Evolutionary conservation across 495 filamentous ascomycete genomes (phyloP), one percentile per base, ranked within the genome.

Genomic region (Poronia punctata): DNA sequence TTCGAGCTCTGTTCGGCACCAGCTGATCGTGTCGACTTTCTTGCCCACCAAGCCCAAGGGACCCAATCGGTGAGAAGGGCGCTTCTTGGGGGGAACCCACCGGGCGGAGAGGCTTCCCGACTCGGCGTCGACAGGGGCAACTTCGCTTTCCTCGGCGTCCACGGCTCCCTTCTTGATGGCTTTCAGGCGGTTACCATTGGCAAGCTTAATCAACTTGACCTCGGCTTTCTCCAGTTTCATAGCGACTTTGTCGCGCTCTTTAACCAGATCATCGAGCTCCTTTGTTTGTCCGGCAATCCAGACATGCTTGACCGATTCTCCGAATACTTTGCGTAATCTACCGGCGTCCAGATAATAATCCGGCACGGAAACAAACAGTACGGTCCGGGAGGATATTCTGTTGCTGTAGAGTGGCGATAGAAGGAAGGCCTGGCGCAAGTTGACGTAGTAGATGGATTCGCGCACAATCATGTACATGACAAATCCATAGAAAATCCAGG

Each of bases 1-100:
- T 52, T 81, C 78, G 16, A 98, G 81, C 60, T 93, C 82, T 1
- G 73, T 66, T 45, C 92, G 83, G 55, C 79, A 85, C 86, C 89
- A 97, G 56, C 94, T 82, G 68, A 95, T 95, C 0, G 86, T 86
- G 61, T 95, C 88, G 21, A 95, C 87, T 72, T 97, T 97, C 62
- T 89, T 79, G 43, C 92, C 92, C 45, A 94, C 72, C 16, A 81
- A 59, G n/a, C 74, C 74, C 28, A 95, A 62, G 31, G 70, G 64
- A 49, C 87, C 94, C 40, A 86, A 68, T 24, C 79, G 79, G 59
- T 97, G 92, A 5, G 86, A 86, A 4, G 92, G 92, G 38, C 93
- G 76, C 52, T 96, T 75, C 64, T 88, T 87, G 16, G 74, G 64
- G 23, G 81, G 72, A 34, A 96, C 64, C 78, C 84, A 93, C 40